Evolutionary conservation across 2,329 filamentous ascomycete genomes (phyloP).

Genomic region (Penicillium sp.): DNA sequence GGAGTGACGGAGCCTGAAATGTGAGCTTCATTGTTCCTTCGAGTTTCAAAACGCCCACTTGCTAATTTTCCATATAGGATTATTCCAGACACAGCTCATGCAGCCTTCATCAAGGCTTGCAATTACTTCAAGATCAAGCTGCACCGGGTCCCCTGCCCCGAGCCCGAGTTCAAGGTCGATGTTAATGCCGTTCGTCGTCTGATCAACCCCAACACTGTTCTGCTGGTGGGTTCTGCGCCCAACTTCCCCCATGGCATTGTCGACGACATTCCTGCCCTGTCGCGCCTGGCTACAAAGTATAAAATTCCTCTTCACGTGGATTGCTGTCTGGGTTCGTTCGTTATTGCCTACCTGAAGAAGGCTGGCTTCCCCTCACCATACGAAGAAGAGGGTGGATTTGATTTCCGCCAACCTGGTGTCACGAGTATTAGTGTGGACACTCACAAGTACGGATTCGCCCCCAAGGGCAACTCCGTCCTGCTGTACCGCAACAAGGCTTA

Average conservation of each 20-base stretch:
- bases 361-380: conserved; percentile 73
- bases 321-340: conserved; percentile 94
- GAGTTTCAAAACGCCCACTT: background rate
- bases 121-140: conserved; percentile 97
- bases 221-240: conserved; percentile 91
- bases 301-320: conserved; percentile 91
- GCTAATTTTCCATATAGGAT: conserved; percentile 66
- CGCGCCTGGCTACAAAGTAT: conserved; percentile 76
- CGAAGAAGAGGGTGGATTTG: conserved; percentile 76
- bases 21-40: conserved; percentile 53
- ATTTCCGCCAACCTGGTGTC: conserved; percentile 92
- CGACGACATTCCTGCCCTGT: conserved; percentile 86
- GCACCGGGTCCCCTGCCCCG: conserved; percentile 84
- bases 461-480: conserved; percentile 93
- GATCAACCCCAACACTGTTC: conserved; percentile 89
- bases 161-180: conserved; percentile 82
- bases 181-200: conserved; percentile 76
- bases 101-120: conserved; percentile 92
- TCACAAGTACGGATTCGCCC: conserved; percentile 98
- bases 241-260: conserved; percentile 99
- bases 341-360: conserved; percentile 86
- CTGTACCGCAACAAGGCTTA: conserved; percentile 81
- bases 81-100: conserved; percentile 90
- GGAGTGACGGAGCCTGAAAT: conserved; percentile 93
- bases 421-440: conserved; percentile 96